Conservation (phyloP, 371 early-diverging fungal species). For the Nematocida parisii region DNA sequence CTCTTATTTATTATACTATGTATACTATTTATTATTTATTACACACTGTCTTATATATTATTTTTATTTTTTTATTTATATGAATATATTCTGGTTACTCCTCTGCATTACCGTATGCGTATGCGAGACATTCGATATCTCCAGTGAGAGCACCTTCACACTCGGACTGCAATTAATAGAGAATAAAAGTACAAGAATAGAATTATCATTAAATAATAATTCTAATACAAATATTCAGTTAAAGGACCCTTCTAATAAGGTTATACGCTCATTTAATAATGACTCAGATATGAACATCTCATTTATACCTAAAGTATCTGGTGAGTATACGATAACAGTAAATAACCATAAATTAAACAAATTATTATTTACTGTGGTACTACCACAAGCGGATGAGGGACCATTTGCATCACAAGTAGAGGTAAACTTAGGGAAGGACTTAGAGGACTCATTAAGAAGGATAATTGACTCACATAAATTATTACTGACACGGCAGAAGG, state of each 20-base stretch:
- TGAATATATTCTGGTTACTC: neutral
- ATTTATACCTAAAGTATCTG: slow-evolving; percentile 28
- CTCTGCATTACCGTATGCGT: neutral
- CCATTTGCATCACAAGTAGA: slow-evolving; percentile 45
- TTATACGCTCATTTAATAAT: slow-evolving; percentile 15
- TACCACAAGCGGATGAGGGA: slow-evolving; percentile 44
- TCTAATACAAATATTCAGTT: neutral
- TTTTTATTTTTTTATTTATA: slow-evolving; percentile 24
- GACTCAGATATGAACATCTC: slow-evolving; percentile 13
- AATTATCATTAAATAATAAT: neutral
- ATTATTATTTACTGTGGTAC: slow-evolving; percentile 8
- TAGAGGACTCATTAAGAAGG: slow-evolving; percentile 21
- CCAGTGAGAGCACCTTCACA: neutral
- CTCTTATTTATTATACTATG: neutral
- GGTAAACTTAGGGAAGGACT: slow-evolving; percentile 21
- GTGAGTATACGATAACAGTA: neutral
- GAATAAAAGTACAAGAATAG: slow-evolving; percentile 11
- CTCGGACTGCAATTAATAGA: neutral
- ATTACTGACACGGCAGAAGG: slow-evolving; percentile 28
- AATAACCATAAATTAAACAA: neutral
- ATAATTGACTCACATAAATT: slow-evolving; percentile 37
- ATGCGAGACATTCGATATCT: slow-evolving; percentile 10
- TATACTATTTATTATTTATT: neutral
- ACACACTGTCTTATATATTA: neutral
- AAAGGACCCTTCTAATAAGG: slow-evolving; percentile 25